Evolutionary conservation across 139 green algal species (phyloP), one percentile per base, ranked within the genome.

Genomic region (Axilococcus clingmanii): DNA sequence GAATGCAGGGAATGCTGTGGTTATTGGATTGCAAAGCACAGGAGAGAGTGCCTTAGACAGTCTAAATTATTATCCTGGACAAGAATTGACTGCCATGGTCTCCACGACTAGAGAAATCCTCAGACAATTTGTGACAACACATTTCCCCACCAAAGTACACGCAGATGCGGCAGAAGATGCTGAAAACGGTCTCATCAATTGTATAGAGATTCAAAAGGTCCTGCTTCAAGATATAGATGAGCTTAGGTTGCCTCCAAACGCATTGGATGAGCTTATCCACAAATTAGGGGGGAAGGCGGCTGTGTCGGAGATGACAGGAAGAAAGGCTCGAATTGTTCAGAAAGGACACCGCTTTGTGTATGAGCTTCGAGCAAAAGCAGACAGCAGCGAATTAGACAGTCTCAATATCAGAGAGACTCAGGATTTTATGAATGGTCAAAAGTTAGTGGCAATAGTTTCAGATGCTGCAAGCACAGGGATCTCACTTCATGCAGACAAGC

Each of bases 371-470:
- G 84, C 79, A 19, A 77, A 75, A 42, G 68, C 74, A 25, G 82
- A 91, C 48, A 72, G 37, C 47, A 53, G 25, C 19, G 82, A 89
- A 20, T 81, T 91, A 72, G 82, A 93, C 67, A 82, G 66, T 7
- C 69, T 94, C 1, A 96, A 95, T 64, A 79, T 78, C 24, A 46
- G 34, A 16, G 71, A 80, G 31, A 74, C 66, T 40, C 63, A 85
- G 17, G 47, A 56, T 0, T 97, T 97, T 68, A 85, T 88, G 76
- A 52, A 57, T 25, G 89, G 84, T 8, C 34, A 60, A 17, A 95
- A 96, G 66, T 51, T 86, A 8, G 82, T 97, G 14, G 90, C 90
- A 23, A 85, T 97, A 56, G 88, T 97, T 52, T 83, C 57, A 0
- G 89, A 97, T 48, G 85, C 85, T 3, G 79, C 86, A 17, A 83